Conservation (phyloP, 2,329 filamentous ascomycete genomes). For the Fusarium cyanostomum region DNA sequence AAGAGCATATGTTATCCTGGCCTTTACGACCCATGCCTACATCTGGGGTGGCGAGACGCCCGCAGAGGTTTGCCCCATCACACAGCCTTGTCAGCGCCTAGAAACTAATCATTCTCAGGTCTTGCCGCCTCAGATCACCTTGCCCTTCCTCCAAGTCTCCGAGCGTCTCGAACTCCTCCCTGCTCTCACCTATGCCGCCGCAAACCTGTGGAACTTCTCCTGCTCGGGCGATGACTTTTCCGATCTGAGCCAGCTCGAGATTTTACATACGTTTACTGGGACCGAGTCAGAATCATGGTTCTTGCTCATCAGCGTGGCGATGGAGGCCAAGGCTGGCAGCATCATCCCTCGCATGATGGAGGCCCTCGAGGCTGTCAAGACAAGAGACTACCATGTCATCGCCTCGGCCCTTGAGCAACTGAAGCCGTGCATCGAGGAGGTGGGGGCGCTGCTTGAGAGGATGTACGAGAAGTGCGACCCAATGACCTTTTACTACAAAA, state of each 20-base stretch:
- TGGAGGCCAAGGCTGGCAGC: constrained; percentile 81
- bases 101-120: constrained; percentile 51
- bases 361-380: constrained; percentile 75
- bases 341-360: constrained; percentile 81
- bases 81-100: rapidly evolving
- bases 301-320: constrained; percentile 87
- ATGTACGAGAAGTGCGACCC: constrained; percentile 94
- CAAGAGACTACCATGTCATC: constrained; percentile 68
- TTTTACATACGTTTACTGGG: constrained; percentile 85
- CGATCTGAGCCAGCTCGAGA: constrained; percentile 73
- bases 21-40: constrained; percentile 84
- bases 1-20: constrained; percentile 80
- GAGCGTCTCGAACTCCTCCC: constrained; percentile 81
- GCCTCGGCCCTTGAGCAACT: constrained; percentile 71
- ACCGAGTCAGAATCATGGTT: constrained; percentile 96
- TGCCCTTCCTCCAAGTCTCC: constrained; percentile 79
- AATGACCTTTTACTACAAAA: constrained; percentile 86
- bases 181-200: constrained; percentile 87
- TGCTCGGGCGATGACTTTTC: constrained; percentile 65
- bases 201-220: constrained; percentile 91
- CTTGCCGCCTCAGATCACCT: constrained; percentile 78
- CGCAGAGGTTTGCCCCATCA: constrained; percentile 65
- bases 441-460: constrained; percentile 74
- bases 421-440: constrained; percentile 71
- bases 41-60: constrained; percentile 87